Evolutionary conservation across 129 eudicot genomes (phyloP).

Genomic region (Helianthus annuus): HanXRQr2.0-SUNRISE NC_035435.2:149943020-149943519

Average conservation of each 20-base stretch:
- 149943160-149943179: constrained; percentile 55
- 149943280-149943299: constrained; percentile 53
- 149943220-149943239: constrained; percentile 51
- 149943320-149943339: constrained; percentile 56
- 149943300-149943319: constrained; percentile 47
- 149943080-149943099: constrained; percentile 67
- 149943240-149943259: constrained; percentile 64
- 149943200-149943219: constrained; percentile 39
- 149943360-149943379: constrained; percentile 60
- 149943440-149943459: constrained; percentile 63
- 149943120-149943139: constrained; percentile 48
- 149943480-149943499: constrained; percentile 42
- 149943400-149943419: constrained; percentile 41
- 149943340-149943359: constrained; percentile 54
- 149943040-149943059: constrained; percentile 49
- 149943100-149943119: constrained; percentile 42
- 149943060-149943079: constrained; percentile 64
- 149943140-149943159: constrained; percentile 47
- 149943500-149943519: constrained; percentile 50
- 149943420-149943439: constrained; percentile 47
- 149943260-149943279: constrained; percentile 60
- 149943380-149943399: constrained; percentile 55
- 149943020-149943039: constrained; percentile 49
- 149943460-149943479: constrained; percentile 42
- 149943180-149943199: constrained; percentile 72